Base-by-base conservation (phyloP, 768 basidiomycete species). In the Amanita fuliginea region DNA sequence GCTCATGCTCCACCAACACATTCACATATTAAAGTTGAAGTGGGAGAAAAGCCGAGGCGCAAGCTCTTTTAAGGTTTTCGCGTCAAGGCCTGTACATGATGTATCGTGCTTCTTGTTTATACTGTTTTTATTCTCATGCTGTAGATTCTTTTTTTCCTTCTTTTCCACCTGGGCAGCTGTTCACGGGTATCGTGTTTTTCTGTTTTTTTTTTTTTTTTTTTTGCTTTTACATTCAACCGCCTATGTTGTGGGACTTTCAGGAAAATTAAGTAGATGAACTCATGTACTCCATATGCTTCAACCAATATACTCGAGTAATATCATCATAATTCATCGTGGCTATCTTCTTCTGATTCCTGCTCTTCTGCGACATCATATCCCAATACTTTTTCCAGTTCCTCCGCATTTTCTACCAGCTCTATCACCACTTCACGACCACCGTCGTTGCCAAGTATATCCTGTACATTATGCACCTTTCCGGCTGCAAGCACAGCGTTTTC, bases 1-100 rank as follows among this genome's bases (percentile, higher is more conserved):
- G 58, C 63, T 9, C 73, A 70, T n/a, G 63, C 63, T 6, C 52
- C 53, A 13, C 74, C 77, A 30, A 64, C 63, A 22, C 90, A 93
- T 64, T 60, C 68, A 44, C 90, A 93, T 64, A 78, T 84, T 61
- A 84, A 82, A 69, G 80, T 89, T 44, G 63, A 72, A 39, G 69
- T 77, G 34, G 84, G 89, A 51, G 89, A 89, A 63, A 90, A 76
- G 63, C 58, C 66, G 54, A 90, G 85, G 70, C 76, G 77, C 62
- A 74, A 77, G 57, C 86, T 92, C 66, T 91, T 90, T 60, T 87
- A 72, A 53, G 30, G 8, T 36, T 7, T 42, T 10, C 36, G 46
- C 43, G 19, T 24, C 44, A 32, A n/a, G 9, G 33, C 39, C 32
- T 42, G 33, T 47, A 19, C 16, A 40, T 47, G 42, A 26, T 44